Conservation (phyloP, 306 rosid genomes). For the Rosa lucieae region DNA sequence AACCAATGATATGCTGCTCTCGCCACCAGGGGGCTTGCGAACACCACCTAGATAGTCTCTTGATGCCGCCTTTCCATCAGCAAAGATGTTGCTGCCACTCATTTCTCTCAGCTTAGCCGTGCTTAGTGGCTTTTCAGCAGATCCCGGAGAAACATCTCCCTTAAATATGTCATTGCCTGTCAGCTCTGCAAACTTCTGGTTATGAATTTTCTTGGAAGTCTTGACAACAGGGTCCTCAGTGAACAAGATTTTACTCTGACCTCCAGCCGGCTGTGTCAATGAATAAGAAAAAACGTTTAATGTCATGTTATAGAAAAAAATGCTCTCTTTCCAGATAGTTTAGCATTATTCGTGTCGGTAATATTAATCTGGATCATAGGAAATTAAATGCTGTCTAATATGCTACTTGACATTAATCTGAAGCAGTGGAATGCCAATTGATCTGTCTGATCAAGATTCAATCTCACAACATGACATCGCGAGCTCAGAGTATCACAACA, state of each 20-base stretch:
- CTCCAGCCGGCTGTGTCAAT: conserved; percentile 81
- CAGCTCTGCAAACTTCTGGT: conserved; percentile 88
- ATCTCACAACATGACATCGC: not conserved
- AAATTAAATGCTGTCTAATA: not conserved
- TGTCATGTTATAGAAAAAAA: not conserved
- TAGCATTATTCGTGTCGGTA: not conserved
- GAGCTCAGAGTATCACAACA: not conserved
- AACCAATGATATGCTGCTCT: conserved; percentile 84
- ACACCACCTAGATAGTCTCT: conserved; percentile 78
- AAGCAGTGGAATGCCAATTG: not conserved
- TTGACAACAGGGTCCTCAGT: conserved; percentile 69
- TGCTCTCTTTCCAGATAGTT: not conserved
- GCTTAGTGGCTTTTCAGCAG: conserved; percentile 76
- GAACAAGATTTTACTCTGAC: conserved; percentile 85
- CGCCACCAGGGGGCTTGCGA: conserved; percentile 93
- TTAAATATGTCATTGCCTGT: conserved; percentile 81
- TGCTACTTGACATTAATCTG: not conserved
- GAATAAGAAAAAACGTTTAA: not conserved
- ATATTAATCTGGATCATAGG: not conserved
- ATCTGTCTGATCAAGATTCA: not conserved
- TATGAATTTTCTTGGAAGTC: conserved; percentile 73
- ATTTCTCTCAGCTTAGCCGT: conserved; percentile 88
- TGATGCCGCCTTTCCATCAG: conserved; percentile 68
- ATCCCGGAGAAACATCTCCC: conserved; percentile 72
- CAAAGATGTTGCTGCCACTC: conserved; percentile 87